Base-by-base conservation (phyloP, 139 green algal species). In the Chlorella sp. region DNA sequence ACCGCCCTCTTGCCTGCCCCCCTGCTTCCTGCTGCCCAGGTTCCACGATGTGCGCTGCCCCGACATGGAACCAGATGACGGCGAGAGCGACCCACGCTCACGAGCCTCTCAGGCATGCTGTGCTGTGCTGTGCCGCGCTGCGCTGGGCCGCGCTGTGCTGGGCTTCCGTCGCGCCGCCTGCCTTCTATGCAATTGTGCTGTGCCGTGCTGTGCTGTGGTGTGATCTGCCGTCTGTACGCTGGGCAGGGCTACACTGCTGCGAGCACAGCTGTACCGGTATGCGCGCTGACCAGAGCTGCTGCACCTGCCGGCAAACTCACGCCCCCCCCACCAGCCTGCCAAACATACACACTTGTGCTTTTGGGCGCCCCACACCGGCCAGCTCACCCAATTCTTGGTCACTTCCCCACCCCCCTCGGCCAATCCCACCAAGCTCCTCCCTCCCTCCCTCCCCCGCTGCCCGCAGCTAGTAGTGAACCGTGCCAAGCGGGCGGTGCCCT, bases 401-500 rank as follows among this genome's bases (percentile, higher is more conserved):
- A 40, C 1, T 48, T 2, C n/a, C n/a, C 1, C 28, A 18, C 32
- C 66, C 24, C 40, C 71, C 32, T n/a, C 42, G 68, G 30, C 30
- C 84, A 60, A n/a, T 68, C 28, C 64, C 3, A 21, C 36, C 21
- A 91, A 95, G 92, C 79, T 95, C 48, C 48, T 76, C 92, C n/a
- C 91, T 92, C 1, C 30, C 77, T 48, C 42, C 87, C 53, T 92
- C 83, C 19, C 77, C 57, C 15, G 71, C 1, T 9, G 32, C 26
- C 15, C 11, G 21, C 79, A 90, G 75, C 66, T 90, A 78, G 93
- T 96, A 16, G 94, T 96, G 15, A 86, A 85, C 21, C 91, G 89
- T 0, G 88, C 88, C 1, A 48, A 81, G 30, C 75, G 91, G 61
- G 81, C 91, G 2, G 88, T 96, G 36, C 96, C 96, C 18, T 92